phyloP scores from a whole-genome alignment of 2,329 filamentous ascomycete genomes.

The Cladosporium sp. region DNA sequence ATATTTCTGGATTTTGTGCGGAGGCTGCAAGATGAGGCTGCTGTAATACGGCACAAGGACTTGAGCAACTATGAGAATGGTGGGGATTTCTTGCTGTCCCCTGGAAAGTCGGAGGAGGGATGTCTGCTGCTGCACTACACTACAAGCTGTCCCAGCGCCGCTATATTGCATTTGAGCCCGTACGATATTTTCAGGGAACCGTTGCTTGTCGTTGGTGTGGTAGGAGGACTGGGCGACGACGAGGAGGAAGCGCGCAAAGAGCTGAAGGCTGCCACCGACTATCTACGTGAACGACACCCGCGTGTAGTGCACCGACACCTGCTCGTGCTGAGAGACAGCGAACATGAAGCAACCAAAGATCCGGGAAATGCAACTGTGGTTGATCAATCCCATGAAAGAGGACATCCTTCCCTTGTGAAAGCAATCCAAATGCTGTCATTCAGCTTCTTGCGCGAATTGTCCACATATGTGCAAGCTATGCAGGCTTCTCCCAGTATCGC shows the following conservation, averaged over 20 bases:
- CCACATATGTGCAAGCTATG: slow-evolving; percentile 49
- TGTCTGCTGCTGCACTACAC: slow-evolving; percentile 86
- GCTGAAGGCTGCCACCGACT: slow-evolving; percentile 31
- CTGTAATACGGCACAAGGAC: slow-evolving; percentile 54
- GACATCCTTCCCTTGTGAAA: slow-evolving; percentile 40
- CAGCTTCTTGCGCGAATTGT: slow-evolving; percentile 49
- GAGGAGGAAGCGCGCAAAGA: slow-evolving; percentile 49
- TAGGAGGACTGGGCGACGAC: slow-evolving; percentile 60
- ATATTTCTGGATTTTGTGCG: slow-evolving; percentile 78
- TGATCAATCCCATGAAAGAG: slow-evolving; percentile 20
- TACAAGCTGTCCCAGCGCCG: slow-evolving; percentile 74
- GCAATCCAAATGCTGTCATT: slow-evolving; percentile 49
- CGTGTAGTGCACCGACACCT: slow-evolving; percentile 37
- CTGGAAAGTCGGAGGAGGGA: slow-evolving; percentile 80
- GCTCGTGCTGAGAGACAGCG: slow-evolving; percentile 26
- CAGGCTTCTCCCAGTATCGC: slow-evolving; percentile 66
- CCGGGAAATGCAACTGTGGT: slow-evolving; percentile 21
- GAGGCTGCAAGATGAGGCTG: slow-evolving; percentile 74
- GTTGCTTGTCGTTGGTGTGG: slow-evolving; percentile 78
- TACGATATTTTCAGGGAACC: slow-evolving; percentile 90
- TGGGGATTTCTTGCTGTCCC: slow-evolving; percentile 59
- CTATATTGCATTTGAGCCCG: slow-evolving; percentile 76
- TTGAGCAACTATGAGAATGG: slow-evolving; percentile 11
- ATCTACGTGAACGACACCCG: slow-evolving; percentile 35
- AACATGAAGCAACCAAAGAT: slow-evolving; percentile 16